A percentile compares a stretch with the other conserved stretches of the same genome.
Evolutionary conservation across 2,329 filamentous ascomycete genomes (phyloP).

Genomic region (Hypocreales sp.): DNA sequence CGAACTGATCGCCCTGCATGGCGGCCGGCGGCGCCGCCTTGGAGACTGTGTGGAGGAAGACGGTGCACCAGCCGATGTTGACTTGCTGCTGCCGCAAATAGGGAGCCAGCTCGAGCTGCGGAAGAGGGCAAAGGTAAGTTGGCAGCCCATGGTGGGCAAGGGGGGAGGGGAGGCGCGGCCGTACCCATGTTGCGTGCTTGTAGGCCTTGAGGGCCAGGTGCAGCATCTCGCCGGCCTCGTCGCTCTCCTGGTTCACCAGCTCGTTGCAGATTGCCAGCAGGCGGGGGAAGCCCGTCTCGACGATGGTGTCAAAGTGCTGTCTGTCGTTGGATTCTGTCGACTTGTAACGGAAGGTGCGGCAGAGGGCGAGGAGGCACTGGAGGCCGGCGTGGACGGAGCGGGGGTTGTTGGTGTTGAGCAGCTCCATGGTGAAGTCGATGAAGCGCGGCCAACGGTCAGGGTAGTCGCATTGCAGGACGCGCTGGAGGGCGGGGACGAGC

Average conservation of each 20-base stretch:
- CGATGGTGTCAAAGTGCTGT: constrained; percentile 84
- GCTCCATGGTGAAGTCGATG: constrained; percentile 78
- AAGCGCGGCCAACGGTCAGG: constrained; percentile 89
- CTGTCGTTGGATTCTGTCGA: constrained; percentile 58
- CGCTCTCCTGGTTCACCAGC: constrained; percentile 76
- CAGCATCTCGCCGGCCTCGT: constrained; percentile 94
- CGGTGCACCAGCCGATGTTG: constrained; percentile 89
- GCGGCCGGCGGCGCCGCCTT: constrained; percentile 70
- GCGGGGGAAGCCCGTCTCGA: constrained; percentile 79
- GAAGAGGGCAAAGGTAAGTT: no score
- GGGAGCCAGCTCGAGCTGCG: constrained; percentile 68
- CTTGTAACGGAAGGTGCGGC: constrained; percentile 92
- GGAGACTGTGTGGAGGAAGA: constrained; percentile 80
- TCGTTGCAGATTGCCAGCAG: constrained; percentile 76
- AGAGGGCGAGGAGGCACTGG: constrained; percentile 87
- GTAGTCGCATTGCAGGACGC: constrained; percentile 92
- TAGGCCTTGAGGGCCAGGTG: constrained; percentile 91
- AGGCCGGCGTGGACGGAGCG: constrained; percentile 81
- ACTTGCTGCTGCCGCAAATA: constrained; percentile 64
- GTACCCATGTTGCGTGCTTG: constrained; percentile 92
- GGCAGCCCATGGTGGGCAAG: background rate
- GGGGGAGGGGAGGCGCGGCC: background rate
- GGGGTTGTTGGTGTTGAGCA: constrained; percentile 76
- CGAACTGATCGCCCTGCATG: constrained; percentile 69
- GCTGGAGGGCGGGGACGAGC: constrained; percentile 85